Conservation (phyloP, 352 stramenopile genomes). For the Globisporangium barbulae region DNA sequence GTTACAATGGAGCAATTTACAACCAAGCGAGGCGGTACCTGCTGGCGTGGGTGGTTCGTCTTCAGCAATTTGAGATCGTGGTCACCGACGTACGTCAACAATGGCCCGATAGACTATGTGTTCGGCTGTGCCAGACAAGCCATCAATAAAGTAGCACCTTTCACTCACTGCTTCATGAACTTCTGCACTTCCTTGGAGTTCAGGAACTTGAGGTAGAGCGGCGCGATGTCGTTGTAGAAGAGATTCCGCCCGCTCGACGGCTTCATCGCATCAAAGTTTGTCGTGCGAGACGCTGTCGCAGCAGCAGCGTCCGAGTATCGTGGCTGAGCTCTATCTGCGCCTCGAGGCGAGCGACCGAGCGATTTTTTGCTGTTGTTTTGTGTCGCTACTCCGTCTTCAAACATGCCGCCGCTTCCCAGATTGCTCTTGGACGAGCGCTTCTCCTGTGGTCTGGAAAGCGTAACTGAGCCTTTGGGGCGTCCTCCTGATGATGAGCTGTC, state of each 20-base stretch:
- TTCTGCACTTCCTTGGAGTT: slow-evolving; percentile 65
- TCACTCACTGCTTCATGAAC: slow-evolving; percentile 36
- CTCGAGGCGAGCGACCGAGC: background rate
- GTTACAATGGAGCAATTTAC: too few species aligned
- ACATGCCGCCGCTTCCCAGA: background rate
- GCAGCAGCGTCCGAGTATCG: background rate
- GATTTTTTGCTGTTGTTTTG: slow-evolving; percentile 7
- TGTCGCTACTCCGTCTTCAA: background rate
- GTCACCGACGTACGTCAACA: too few species aligned
- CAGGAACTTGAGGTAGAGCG: slow-evolving; percentile 71
- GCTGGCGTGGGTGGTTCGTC: too few species aligned
- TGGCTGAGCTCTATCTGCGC: background rate
- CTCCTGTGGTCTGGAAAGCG: background rate
- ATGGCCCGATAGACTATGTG: too few species aligned
- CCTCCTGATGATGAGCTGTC: background rate
- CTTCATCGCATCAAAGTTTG: slow-evolving; percentile 2
- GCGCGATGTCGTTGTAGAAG: slow-evolving; percentile 73
- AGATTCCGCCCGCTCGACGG: slow-evolving; percentile 34
- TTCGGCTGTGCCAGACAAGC: too few species aligned
- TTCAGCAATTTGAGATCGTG: too few species aligned
- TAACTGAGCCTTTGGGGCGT: background rate
- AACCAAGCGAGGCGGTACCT: too few species aligned
- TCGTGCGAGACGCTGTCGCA: background rate
- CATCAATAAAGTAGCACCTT: too few species aligned
- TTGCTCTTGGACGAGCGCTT: background rate